Percentiles rank a stretch among this genome's conserved stretches.
These are phyloP conservation scores for Microdochium trichocladiopsis DNA, from an alignment of 2,329 filamentous ascomycete species.

Conservation along the genomic window DNA sequence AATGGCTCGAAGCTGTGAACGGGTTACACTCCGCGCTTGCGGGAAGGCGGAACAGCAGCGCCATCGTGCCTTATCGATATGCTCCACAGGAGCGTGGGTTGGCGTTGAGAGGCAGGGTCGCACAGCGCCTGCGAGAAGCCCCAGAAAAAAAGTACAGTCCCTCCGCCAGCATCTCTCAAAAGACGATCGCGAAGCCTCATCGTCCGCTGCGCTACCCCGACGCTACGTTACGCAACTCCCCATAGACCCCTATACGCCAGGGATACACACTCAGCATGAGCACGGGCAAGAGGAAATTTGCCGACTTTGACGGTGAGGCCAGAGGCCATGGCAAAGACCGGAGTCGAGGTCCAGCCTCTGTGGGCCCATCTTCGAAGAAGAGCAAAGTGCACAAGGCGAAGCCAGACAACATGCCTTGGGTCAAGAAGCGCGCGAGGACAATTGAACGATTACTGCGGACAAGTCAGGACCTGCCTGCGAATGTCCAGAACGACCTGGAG, in stretches of 20 bases:
- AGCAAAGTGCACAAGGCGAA: conserved; percentile 33
- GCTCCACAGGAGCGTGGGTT: not conserved
- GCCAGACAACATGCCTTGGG: conserved; percentile 45
- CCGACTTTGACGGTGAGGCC: conserved; percentile 13
- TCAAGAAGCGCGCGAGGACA: conserved; percentile 66
- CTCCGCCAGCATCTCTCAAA: not conserved
- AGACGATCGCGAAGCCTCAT: too few relatives aligned
- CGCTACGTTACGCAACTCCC: too few relatives aligned
- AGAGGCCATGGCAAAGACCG: conserved; percentile 5
- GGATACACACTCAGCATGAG: too few relatives aligned
- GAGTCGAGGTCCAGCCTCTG: conserved; percentile 5
- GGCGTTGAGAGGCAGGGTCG: not conserved
- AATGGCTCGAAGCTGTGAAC: too few relatives aligned
- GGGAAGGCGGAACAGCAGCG: not conserved
- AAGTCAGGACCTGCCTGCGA: conserved; percentile 56
- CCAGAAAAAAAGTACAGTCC: not conserved
- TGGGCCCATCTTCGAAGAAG: conserved; percentile 8
- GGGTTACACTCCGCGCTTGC: too few relatives aligned
- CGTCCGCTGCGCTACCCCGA: too few relatives aligned
- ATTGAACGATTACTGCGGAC: conserved; percentile 60
- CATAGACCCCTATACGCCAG: too few relatives aligned
- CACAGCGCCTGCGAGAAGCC: not conserved
- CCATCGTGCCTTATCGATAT: not conserved
- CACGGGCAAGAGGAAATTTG: conserved; percentile 17
- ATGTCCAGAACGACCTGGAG: conserved; percentile 62